These are phyloP conservation scores for Globisporangium viniferum DNA, from an alignment of 352 stramenopile species.

Conservation along the genomic window DNA sequence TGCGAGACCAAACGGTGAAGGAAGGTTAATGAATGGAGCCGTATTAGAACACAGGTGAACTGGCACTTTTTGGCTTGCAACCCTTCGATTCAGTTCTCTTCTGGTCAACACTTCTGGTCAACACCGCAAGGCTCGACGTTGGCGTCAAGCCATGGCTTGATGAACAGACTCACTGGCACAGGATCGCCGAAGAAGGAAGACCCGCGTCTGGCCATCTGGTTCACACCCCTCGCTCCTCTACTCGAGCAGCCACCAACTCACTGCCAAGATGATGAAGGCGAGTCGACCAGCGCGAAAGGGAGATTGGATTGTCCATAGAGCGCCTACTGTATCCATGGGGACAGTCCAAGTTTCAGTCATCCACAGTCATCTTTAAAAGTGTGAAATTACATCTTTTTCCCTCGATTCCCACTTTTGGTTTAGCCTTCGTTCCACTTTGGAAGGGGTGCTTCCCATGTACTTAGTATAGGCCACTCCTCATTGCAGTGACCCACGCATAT, in stretches of 20 bases:
- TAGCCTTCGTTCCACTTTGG: too few species aligned
- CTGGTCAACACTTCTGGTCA: conserved; percentile 1
- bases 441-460: too few species aligned
- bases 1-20: background rate
- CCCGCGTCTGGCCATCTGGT: background rate
- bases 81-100: background rate
- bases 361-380: too few species aligned
- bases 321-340: background rate
- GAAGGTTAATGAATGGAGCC: background rate
- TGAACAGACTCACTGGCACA: background rate
- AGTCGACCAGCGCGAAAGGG: background rate
- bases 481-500: too few species aligned
- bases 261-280: background rate
- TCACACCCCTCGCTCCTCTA: background rate
- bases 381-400: too few species aligned
- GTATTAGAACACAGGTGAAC: background rate
- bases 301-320: too few species aligned
- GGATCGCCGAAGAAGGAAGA: background rate
- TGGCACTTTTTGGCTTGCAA: background rate
- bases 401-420: too few species aligned
- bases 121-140: background rate
- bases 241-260: background rate
- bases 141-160: background rate
- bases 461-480: too few species aligned
- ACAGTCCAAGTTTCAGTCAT: background rate